Evolutionary conservation across 129 eudicot species (phyloP).

Genomic region (Escallonia rubra): DNA sequence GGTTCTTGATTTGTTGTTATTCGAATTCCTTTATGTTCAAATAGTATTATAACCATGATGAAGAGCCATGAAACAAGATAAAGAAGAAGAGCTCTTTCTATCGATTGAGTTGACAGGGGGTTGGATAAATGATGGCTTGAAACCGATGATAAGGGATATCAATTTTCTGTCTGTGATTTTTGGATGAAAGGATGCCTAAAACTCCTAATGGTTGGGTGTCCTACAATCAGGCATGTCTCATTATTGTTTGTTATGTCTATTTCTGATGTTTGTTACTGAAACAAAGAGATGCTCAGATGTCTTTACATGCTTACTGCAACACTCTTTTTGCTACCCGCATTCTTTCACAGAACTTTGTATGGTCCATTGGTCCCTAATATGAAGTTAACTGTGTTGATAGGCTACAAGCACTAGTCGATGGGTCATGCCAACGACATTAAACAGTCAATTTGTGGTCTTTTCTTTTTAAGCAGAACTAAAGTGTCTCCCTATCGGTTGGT

Average conservation of each 20-base stretch:
- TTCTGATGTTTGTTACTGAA: background rate
- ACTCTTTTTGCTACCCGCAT: slow-evolving; percentile 23
- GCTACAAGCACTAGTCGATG: slow-evolving; percentile 11
- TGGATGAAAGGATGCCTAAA: too few species aligned
- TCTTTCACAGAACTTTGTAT: slow-evolving; percentile 32
- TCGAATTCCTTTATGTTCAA: too few species aligned
- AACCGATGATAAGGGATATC: too few species aligned
- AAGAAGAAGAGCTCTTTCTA: too few species aligned
- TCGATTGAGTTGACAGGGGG: too few species aligned
- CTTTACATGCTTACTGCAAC: slow-evolving; percentile 12
- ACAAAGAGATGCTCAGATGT: slow-evolving; percentile 6
- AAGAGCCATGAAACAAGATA: too few species aligned
- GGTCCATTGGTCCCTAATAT: slow-evolving; percentile 38
- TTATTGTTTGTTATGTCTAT: slow-evolving; percentile 1
- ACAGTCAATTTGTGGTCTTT: slow-evolving; percentile 23
- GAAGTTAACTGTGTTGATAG: slow-evolving; percentile 12
- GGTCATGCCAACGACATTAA: slow-evolving; percentile 23
- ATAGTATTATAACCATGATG: too few species aligned
- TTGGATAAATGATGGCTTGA: too few species aligned
- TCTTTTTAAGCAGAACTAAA: slow-evolving; percentile 8
- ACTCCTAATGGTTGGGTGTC: too few species aligned
- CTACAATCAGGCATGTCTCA: background rate
- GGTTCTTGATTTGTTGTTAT: too few species aligned
- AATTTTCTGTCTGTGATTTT: too few species aligned
- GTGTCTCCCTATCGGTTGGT: slow-evolving; percentile 29